phyloP scores from a whole-genome alignment of 2,329 filamentous ascomycete species.

The Monosporascus ibericus region DNA sequence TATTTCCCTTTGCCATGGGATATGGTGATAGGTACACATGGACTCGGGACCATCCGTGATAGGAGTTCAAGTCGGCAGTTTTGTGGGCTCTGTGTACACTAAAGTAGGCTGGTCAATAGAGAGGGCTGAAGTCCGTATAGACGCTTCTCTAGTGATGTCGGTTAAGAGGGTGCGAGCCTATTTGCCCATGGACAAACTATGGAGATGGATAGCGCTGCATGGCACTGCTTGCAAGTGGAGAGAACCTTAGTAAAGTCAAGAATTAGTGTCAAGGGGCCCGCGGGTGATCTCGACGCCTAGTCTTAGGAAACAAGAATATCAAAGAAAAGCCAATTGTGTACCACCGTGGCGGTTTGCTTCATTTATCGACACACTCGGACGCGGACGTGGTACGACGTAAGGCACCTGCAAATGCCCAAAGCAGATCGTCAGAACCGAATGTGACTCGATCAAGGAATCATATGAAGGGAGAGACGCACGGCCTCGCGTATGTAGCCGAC shows the following conservation, averaged over 20 bases:
- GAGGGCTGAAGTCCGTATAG: not conserved
- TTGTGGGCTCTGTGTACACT: not conserved
- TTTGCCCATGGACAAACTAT: too few relatives aligned
- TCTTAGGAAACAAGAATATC: too few relatives aligned
- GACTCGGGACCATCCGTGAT: not conserved
- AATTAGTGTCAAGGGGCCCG: too few relatives aligned
- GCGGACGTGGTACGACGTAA: slow-evolving; percentile 14
- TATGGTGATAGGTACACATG: not conserved
- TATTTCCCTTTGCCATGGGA: not conserved
- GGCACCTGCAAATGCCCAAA: slow-evolving; percentile 21
- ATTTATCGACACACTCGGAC: not conserved
- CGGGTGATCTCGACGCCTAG: too few relatives aligned
- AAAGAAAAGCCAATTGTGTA: not conserved
- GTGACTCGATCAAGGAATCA: slow-evolving; percentile 8
- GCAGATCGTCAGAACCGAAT: slow-evolving; percentile 16
- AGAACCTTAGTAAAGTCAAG: too few relatives aligned
- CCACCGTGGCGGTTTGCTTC: not conserved
- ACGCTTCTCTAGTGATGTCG: not conserved
- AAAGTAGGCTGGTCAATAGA: not conserved
- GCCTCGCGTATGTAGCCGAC: slow-evolving; percentile 9
- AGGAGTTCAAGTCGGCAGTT: not conserved
- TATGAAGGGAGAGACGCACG: not conserved
- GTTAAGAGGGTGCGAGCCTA: too few relatives aligned
- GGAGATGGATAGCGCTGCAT: too few relatives aligned
- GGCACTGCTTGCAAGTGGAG: too few relatives aligned